Evolutionary conservation across 2,329 filamentous ascomycete genomes (phyloP).

Genomic region (Dactylellina leptospora): DNA sequence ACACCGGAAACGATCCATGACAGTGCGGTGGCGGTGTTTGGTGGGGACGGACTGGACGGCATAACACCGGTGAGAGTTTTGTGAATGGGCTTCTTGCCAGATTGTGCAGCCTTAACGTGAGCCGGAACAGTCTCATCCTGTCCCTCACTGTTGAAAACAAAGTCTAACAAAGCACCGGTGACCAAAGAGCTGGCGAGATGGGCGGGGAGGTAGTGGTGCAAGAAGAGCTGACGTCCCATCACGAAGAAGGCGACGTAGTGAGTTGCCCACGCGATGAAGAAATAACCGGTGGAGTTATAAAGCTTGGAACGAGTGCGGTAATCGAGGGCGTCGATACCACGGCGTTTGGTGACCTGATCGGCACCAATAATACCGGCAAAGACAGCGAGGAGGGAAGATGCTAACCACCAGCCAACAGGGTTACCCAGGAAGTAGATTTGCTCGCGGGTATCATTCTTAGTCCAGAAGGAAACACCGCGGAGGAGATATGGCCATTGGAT

Average conservation of each 20-base stretch:
- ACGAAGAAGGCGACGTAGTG: constrained; percentile 98
- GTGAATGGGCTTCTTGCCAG: constrained; percentile 59
- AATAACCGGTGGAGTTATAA: constrained; percentile 98
- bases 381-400: constrained; percentile 88
- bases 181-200: constrained; percentile 91
- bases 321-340: constrained; percentile 91
- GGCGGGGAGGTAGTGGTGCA: constrained; percentile 96
- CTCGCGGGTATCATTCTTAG: constrained; percentile 89
- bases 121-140: constrained; percentile 66
- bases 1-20: constrained; percentile 79
- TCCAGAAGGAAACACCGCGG: constrained; percentile 99
- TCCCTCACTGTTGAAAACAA: constrained; percentile 91
- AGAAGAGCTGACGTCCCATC: constrained; percentile 97
- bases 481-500: constrained; percentile 98
- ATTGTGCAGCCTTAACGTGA: constrained; percentile 58
- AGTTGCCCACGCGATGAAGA: constrained; percentile 96
- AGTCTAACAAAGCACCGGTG: constrained; percentile 89
- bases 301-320: constrained; percentile 91
- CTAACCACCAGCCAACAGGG: constrained; percentile 96
- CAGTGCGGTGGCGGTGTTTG: constrained; percentile 21
- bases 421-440: constrained; percentile 99
- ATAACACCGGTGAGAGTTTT: constrained; percentile 59
- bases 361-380: constrained; percentile 91
- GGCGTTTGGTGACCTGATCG: constrained; percentile 90
- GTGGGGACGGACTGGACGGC: constrained; percentile 35